Evolutionary conservation across 257 asterid species (phyloP).

Genomic region (Solanum gracilifrons): DNA sequence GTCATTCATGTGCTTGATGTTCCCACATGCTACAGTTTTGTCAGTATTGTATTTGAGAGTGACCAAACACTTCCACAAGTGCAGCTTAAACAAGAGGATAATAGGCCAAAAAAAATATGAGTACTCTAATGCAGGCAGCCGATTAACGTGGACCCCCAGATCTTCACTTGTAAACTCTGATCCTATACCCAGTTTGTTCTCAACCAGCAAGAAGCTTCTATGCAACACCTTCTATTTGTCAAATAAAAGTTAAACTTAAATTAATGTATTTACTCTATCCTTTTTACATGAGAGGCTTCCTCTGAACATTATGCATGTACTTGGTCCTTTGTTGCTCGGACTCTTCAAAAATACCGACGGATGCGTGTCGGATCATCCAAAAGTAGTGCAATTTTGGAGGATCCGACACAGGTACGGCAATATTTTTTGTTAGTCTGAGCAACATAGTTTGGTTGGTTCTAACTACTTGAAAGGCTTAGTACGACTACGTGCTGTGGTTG

Average conservation of each 20-base stretch:
- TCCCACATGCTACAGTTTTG: background rate
- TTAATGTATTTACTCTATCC: background rate
- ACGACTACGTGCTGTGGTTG: background rate
- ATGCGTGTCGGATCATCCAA: background rate
- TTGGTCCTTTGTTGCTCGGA: background rate
- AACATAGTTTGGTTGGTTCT: background rate
- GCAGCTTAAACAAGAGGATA: background rate
- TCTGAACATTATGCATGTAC: background rate
- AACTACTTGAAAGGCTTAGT: background rate
- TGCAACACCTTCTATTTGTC: background rate
- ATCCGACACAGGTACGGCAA: background rate
- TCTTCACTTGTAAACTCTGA: background rate
- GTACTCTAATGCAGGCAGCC: background rate
- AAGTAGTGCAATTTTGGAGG: background rate
- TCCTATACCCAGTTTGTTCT: background rate
- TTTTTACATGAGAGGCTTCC: background rate
- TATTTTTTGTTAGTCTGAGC: background rate
- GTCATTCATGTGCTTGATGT: background rate
- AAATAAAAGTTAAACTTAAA: background rate
- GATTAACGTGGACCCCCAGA: background rate
- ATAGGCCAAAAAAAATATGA: background rate
- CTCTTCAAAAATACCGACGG: background rate
- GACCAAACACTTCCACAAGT: background rate
- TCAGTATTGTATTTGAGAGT: background rate
- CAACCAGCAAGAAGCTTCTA: background rate